Evolutionary conservation across 345 rosid species (phyloP).

Genomic region (Hibiscus tridactylites): DNA sequence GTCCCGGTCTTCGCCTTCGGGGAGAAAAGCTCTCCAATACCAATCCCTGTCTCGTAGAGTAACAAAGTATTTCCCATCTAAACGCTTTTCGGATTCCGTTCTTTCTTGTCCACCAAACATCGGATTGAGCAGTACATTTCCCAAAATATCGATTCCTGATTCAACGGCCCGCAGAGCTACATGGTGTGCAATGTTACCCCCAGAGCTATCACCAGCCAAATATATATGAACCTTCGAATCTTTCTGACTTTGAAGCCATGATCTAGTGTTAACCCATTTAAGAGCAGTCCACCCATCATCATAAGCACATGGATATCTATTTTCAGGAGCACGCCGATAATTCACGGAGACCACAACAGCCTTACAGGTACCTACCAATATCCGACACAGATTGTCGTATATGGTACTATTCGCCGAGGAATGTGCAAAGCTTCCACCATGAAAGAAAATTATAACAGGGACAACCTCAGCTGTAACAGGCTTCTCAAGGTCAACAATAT

Average conservation of each 20-base stretch:
- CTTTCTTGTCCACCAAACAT: constrained; percentile 85
- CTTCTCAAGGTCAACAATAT: constrained; percentile 54
- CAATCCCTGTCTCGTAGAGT: constrained; percentile 67
- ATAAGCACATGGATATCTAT: constrained; percentile 74
- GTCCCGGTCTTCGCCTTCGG: constrained; percentile 73
- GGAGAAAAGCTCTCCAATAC: constrained; percentile 90
- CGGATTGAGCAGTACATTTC: constrained; percentile 73
- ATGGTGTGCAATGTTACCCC: constrained; percentile 81
- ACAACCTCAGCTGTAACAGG: constrained; percentile 56
- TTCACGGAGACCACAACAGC: constrained; percentile 84
- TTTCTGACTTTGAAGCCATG: constrained; percentile 67
- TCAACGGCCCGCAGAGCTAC: constrained; percentile 67
- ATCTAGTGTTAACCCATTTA: constrained; percentile 61
- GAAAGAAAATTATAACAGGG: constrained; percentile 81
- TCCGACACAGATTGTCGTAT: constrained; percentile 73
- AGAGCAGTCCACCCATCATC: constrained; percentile 89
- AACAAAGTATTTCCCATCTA: constrained; percentile 85
- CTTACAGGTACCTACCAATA: constrained; percentile 55
- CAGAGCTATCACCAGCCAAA: constrained; percentile 89
- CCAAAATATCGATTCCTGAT: constrained; percentile 50
- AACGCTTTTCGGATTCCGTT: constrained; percentile 64
- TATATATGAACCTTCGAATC: constrained; percentile 66
- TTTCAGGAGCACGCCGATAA: constrained; percentile 81
- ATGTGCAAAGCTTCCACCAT: constrained; percentile 94
- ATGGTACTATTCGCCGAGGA: constrained; percentile 78